Evolutionary conservation across 345 rosid genomes (phyloP).

Genomic region (Gynandropsis gynandra): DNA sequence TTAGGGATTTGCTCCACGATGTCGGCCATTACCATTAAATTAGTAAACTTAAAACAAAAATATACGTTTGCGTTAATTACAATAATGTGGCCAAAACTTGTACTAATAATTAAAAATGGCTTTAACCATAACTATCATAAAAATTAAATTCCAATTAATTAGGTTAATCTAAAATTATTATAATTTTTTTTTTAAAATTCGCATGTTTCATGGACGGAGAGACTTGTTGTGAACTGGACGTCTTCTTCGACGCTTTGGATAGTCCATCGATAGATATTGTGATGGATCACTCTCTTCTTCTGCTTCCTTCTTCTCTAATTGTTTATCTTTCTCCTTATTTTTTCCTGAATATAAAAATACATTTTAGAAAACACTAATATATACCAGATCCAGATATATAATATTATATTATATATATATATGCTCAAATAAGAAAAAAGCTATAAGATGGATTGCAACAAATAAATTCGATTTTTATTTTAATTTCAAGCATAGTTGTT

Average conservation of each 20-base stretch:
- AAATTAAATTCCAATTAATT: neutral
- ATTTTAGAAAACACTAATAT: too few relatives aligned
- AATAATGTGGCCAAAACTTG: constrained; percentile 26
- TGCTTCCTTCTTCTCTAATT: constrained; percentile 21
- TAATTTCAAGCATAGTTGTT: too few relatives aligned
- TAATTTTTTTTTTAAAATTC: neutral
- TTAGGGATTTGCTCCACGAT: constrained; percentile 27
- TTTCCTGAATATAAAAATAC: constrained; percentile 25
- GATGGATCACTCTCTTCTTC: constrained; percentile 35
- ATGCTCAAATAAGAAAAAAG: too few relatives aligned
- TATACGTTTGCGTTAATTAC: constrained; percentile 25
- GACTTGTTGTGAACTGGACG: constrained; percentile 77
- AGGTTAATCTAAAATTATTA: constrained; percentile 2
- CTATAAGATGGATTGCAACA: too few relatives aligned
- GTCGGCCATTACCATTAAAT: constrained; percentile 24
- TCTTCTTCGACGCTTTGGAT: constrained; percentile 54
- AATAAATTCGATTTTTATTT: too few relatives aligned
- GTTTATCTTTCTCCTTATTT: constrained; percentile 16
- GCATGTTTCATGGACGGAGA: constrained; percentile 34
- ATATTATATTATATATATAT: too few relatives aligned
- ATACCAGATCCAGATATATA: too few relatives aligned
- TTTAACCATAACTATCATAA: constrained; percentile 10
- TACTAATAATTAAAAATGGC: constrained; percentile 23
- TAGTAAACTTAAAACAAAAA: neutral
- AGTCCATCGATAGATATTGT: constrained; percentile 62